Percentiles rank a stretch among this genome's conserved stretches.
These are phyloP conservation scores for Imleria badia DNA, from an alignment of 768 basidiomycete species.

Conservation along the genomic window DNA sequence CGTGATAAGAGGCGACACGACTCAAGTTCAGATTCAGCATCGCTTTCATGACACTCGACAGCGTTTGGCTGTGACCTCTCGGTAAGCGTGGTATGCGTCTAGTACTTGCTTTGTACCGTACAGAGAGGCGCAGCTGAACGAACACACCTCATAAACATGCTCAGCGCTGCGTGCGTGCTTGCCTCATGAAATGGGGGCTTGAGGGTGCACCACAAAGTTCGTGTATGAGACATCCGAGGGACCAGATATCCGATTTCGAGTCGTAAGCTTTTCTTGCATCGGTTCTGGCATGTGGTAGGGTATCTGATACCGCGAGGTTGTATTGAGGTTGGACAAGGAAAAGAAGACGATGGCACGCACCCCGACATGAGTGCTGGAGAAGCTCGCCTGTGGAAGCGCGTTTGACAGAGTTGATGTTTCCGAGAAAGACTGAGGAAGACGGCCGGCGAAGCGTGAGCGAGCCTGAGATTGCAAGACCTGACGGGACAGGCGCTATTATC, in stretches of 20 bases:
- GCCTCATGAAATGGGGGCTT: conserved; percentile 94
- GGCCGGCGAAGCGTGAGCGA: not conserved
- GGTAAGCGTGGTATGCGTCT: conserved; percentile 91
- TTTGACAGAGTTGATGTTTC: conserved; percentile 84
- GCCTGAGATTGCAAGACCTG: not conserved
- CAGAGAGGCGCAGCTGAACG: not conserved
- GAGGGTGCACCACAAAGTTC: conserved; percentile 93
- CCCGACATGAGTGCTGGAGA: conserved; percentile 96
- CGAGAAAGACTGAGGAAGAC: conserved; percentile 72
- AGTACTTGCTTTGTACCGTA: not conserved
- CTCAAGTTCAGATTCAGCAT: conserved; percentile 85
- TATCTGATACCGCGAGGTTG: conserved; percentile 64
- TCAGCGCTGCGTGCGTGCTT: conserved; percentile 84
- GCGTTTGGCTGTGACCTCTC: conserved; percentile 71
- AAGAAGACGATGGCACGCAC: conserved; percentile 45
- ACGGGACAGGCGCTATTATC: conserved; percentile 74
- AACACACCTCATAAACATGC: conserved; percentile 71
- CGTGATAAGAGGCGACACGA: not conserved
- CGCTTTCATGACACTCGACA: conserved; percentile 74
- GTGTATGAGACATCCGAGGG: conserved; percentile 93
- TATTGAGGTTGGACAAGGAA: not conserved
- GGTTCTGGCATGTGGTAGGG: conserved; percentile 99
- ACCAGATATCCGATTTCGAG: conserved; percentile 98
- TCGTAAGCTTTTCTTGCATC: conserved; percentile 98
- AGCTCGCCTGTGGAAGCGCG: conserved; percentile 83